A percentile compares a stretch with the other conserved stretches of the same genome.
Evolutionary conservation across 176 grass and related monocot genomes (phyloP).

Genomic region (Triticum monococcum): DNA sequence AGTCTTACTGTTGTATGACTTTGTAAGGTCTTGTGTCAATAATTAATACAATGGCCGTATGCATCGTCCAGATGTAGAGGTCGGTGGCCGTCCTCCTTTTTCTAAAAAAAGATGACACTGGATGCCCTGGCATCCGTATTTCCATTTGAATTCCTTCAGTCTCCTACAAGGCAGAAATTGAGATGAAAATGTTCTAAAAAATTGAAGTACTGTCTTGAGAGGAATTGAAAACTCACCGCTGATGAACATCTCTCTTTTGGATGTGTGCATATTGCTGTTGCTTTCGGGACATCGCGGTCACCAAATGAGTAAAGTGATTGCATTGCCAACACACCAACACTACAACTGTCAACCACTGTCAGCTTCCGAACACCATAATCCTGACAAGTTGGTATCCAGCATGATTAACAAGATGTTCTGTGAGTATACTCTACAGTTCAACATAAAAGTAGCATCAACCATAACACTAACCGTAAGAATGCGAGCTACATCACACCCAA

Average conservation of each 20-base stretch:
- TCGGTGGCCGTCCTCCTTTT: too few species aligned
- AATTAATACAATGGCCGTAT: too few species aligned
- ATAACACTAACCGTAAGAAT: constrained; percentile 74
- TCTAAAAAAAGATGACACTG: constrained; percentile 29
- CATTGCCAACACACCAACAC: constrained; percentile 72
- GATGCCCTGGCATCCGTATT: constrained; percentile 94
- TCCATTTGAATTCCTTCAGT: constrained; percentile 64
- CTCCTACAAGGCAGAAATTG: constrained; percentile 46
- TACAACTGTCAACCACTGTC: constrained; percentile 74
- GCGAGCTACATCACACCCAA: constrained; percentile 92
- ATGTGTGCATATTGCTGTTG: constrained; percentile 56
- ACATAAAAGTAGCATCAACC: constrained; percentile 1
- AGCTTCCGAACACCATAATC: constrained; percentile 77
- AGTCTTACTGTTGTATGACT: too few species aligned
- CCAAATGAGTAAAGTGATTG: constrained; percentile 87
- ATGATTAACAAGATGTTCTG: background rate
- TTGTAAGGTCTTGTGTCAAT: too few species aligned
- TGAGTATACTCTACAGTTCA: constrained; percentile 17
- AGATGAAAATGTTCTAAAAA: constrained; percentile 10
- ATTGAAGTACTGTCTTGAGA: background rate
- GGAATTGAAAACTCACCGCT: constrained; percentile 46
- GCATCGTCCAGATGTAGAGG: too few species aligned
- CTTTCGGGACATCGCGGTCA: constrained; percentile 67
- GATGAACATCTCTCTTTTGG: constrained; percentile 61
- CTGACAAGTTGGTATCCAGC: constrained; percentile 39